Evolutionary conservation across 2,329 filamentous ascomycete species (phyloP).

Genomic region (Penicillium sp.): DNA sequence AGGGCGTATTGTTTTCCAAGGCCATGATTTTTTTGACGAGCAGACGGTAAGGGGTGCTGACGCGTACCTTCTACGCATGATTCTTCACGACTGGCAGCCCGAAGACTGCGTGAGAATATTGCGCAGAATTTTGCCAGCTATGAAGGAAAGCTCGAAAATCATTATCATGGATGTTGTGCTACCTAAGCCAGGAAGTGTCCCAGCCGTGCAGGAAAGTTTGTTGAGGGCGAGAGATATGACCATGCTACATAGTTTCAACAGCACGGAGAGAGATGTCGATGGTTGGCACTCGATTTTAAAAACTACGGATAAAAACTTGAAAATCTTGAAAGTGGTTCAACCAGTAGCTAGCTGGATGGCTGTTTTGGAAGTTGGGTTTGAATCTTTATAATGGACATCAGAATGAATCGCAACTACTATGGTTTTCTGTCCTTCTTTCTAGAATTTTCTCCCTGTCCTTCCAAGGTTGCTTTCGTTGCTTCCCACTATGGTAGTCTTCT

Average conservation of each 20-base stretch:
- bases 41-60: slow-evolving; percentile 24
- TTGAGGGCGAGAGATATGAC: slow-evolving; percentile 30
- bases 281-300: slow-evolving; percentile 27
- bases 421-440: too few relatives aligned
- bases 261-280: slow-evolving; percentile 25
- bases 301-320: slow-evolving; percentile 16
- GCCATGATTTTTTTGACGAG: slow-evolving; percentile 32
- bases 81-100: slow-evolving; percentile 39
- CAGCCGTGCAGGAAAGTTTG: slow-evolving; percentile 18
- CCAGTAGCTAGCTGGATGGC: slow-evolving; percentile 22
- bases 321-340: slow-evolving; percentile 15
- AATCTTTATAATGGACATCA: not conserved
- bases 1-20: slow-evolving; percentile 20
- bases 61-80: slow-evolving; percentile 33
- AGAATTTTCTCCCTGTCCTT: too few relatives aligned
- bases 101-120: slow-evolving; percentile 33
- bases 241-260: slow-evolving; percentile 32
- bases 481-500: too few relatives aligned
- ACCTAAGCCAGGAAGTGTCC: slow-evolving; percentile 16
- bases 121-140: slow-evolving; percentile 26
- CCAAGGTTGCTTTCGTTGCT: too few relatives aligned
- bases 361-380: slow-evolving; percentile 11
- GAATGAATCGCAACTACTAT: not conserved
- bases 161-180: slow-evolving; percentile 33
- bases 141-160: slow-evolving; percentile 22